A percentile compares a stretch with the other conserved stretches of the same genome.
Conservation (phyloP, 805 yeast species). For the Tetrapisispora fleetii region DNA sequence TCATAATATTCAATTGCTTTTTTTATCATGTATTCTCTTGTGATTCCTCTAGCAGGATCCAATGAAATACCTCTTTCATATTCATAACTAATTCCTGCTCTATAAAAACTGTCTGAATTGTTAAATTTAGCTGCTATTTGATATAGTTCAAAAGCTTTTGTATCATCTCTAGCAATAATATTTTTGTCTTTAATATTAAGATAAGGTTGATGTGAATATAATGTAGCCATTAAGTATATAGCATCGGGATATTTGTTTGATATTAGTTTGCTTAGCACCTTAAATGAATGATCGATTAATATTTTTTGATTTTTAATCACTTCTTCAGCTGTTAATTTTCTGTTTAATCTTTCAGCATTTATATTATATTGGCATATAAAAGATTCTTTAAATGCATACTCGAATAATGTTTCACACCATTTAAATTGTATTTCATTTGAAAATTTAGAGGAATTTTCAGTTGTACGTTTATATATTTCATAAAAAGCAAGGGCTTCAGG, state of each 20-base stretch:
- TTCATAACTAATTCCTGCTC: slow-evolving; percentile 65
- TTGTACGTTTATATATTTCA: slow-evolving; percentile 16
- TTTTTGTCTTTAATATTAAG: slow-evolving; percentile 35
- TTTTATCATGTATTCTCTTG: not conserved
- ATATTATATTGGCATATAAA: slow-evolving; percentile 37
- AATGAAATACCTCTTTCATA: slow-evolving; percentile 42
- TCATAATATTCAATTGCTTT: slow-evolving; percentile 45
- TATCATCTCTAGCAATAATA: slow-evolving; percentile 46
- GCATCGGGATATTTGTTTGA: slow-evolving; percentile 44
- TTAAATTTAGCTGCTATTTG: slow-evolving; percentile 47
- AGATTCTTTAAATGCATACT: slow-evolving; percentile 34
- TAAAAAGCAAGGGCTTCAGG: slow-evolving; percentile 16
- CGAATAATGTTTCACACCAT: slow-evolving; percentile 52
- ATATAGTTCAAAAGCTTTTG: slow-evolving; percentile 52
- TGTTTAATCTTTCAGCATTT: slow-evolving; percentile 37
- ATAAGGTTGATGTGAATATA: slow-evolving; percentile 46
- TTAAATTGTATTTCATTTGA: slow-evolving; percentile 47
- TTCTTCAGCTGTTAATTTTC: slow-evolving; percentile 33
- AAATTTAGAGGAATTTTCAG: slow-evolving; percentile 26
- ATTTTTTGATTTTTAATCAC: slow-evolving; percentile 43
- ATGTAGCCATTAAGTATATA: slow-evolving; percentile 48
- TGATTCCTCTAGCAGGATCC: not conserved
- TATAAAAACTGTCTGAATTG: slow-evolving; percentile 52
- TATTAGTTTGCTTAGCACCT: slow-evolving; percentile 48
- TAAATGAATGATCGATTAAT: slow-evolving; percentile 48